A percentile compares a stretch with the other conserved stretches of the same genome.
phyloP scores from a whole-genome alignment of 805 yeast genomes.

The Myxozyma lipomycoides region DNA sequence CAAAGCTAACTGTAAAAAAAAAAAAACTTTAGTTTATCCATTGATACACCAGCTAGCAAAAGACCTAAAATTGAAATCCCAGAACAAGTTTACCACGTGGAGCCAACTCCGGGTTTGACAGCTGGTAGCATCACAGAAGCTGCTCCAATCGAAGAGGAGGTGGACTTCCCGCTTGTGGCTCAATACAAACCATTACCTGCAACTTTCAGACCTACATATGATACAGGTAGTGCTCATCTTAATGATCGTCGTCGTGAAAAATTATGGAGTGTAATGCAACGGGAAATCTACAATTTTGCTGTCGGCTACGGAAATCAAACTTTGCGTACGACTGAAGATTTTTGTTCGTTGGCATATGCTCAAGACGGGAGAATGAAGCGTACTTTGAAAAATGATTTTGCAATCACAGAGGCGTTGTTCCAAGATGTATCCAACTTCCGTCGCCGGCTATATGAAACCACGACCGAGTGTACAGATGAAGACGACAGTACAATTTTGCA shows the following conservation, averaged over 20 bases:
- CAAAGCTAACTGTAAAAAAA: no score
- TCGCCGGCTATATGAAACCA: slow-evolving; percentile 16
- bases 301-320: slow-evolving; percentile 20
- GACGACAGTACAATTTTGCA: slow-evolving; percentile 4
- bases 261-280: slow-evolving; percentile 24
- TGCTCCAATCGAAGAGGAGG: no score
- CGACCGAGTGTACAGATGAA: slow-evolving; percentile 5
- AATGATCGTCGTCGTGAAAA: slow-evolving; percentile 25
- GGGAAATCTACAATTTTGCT: slow-evolving; percentile 19
- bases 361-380: slow-evolving; percentile 29
- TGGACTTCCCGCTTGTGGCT: slow-evolving; percentile 8
- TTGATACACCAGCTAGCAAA: no score
- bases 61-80: no score
- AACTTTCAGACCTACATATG: slow-evolving; percentile 19
- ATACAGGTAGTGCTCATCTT: slow-evolving; percentile 11
- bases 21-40: no score
- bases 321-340: slow-evolving; percentile 22
- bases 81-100: no score
- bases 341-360: slow-evolving; percentile 24
- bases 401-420: slow-evolving; percentile 24
- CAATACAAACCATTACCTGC: slow-evolving; percentile 13
- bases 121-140: no score
- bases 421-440: slow-evolving; percentile 23
- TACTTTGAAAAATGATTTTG: slow-evolving; percentile 25
- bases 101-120: no score